Base-by-base conservation (phyloP, 2,329 filamentous ascomycete species). In the Dissoconium aciculare region DNA sequence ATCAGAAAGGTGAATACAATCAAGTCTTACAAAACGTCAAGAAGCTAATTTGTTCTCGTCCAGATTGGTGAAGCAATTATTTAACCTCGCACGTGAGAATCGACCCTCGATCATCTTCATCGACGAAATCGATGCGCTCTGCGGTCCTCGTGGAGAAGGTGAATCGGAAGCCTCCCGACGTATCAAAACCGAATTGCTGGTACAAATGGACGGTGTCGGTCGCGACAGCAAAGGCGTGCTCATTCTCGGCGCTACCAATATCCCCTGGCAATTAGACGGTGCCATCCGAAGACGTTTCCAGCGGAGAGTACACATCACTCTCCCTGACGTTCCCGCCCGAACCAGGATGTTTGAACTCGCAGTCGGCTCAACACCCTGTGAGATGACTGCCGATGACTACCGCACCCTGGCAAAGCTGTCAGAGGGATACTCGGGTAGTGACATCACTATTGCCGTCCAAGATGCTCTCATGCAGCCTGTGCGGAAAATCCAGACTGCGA, bases 51-150 rank as follows among this genome's bases (percentile, higher is more conserved):
- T n/a, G n/a, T n/a, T n/a, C n/a, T n/a, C n/a, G n/a, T n/a, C 28
- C 48, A 91, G 84, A 50, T 69, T 98, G 45, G 89, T 98, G 34
- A 95, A 95, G 53, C 80, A 92, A 41, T 70, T 98, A 8, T 98
- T 98, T 62, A 83, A 79, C 46, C 94, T 98, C 81, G 89, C 89
- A 1, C 77, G 91, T 55, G 89, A 98, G 55, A 95, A 94, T 58
- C 93, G 89, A 49, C 89, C 89, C 1, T 89, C 85, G 2, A 94
- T 98, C 53, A 94, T 95, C 57, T 95, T 95, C 61, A 94, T 95
- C 51, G 87, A 95, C 55, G 87, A 95, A 58, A 84, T 95, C 40
- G 89, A 98, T 55, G 89, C 89, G 4, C 74, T 98, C 2, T 95
- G 89, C 52, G 89, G 89, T 0, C 85, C 87, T 5, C 74, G 89